phyloP scores from a whole-genome alignment of 2,329 filamentous ascomycete species.

The Fusarium falciforme region DNA sequence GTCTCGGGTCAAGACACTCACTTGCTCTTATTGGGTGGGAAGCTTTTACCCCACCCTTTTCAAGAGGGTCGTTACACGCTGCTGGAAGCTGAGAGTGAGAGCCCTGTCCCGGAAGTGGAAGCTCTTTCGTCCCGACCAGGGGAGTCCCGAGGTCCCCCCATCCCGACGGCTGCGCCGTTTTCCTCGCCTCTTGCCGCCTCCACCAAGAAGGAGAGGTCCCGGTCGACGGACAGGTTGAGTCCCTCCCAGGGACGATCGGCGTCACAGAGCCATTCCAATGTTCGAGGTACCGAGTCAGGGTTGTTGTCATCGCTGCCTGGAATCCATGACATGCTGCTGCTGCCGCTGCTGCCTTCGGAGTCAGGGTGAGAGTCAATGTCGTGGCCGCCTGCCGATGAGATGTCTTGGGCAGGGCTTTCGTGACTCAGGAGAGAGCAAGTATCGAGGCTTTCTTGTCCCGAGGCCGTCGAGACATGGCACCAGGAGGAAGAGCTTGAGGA shows the following conservation, averaged over 20 bases:
- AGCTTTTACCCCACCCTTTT: not conserved
- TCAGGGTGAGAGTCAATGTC: not conserved
- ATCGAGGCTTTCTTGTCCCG: not conserved
- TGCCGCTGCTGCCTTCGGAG: not conserved
- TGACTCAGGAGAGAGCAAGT: not conserved
- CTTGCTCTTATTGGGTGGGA: not conserved
- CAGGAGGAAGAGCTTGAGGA: not conserved
- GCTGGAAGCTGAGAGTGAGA: not conserved
- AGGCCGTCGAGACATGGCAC: not conserved
- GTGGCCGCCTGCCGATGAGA: conserved; percentile 1
- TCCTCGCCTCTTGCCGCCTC: not conserved
- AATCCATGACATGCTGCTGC: not conserved
- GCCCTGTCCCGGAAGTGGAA: not conserved
- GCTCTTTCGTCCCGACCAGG: not conserved
- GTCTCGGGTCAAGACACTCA: not conserved
- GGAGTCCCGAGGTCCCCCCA: not conserved
- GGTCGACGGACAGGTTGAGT: not conserved
- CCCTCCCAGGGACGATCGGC: conserved; percentile 25
- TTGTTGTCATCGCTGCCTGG: not conserved
- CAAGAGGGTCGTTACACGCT: not conserved
- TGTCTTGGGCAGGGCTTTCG: not conserved
- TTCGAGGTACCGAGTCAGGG: not conserved
- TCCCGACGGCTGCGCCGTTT: not conserved
- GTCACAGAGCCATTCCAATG: conserved; percentile 13
- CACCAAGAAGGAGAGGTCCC: not conserved